These are phyloP conservation scores for Myriosclerotinia duriaeana DNA, from an alignment of 2,329 filamentous ascomycete genomes.

Conservation along the genomic window DNA sequence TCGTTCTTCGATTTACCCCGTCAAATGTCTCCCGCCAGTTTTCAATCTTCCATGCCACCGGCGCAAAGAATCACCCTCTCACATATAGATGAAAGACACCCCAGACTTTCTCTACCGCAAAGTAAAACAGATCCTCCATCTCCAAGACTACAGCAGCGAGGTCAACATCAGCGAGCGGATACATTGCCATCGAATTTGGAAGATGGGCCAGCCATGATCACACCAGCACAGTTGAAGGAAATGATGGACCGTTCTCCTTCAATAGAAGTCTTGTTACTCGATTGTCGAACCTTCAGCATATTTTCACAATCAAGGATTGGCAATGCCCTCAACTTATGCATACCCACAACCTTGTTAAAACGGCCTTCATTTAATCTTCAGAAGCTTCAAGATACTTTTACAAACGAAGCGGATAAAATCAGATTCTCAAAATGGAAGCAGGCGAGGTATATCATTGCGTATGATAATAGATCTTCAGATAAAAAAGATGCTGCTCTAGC, in stretches of 20 bases:
- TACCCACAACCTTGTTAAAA: slow-evolving; percentile 91
- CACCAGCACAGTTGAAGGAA: slow-evolving; percentile 54
- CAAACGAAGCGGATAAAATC: slow-evolving; percentile 64
- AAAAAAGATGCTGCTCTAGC: slow-evolving; percentile 78
- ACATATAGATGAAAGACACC: slow-evolving; percentile 51
- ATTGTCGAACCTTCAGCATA: slow-evolving; percentile 83
- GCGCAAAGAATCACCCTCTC: slow-evolving; percentile 34
- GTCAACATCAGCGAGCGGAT: slow-evolving; percentile 45
- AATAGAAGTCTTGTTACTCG: slow-evolving; percentile 62
- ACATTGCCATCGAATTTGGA: slow-evolving; percentile 55
- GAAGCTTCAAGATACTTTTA: slow-evolving; percentile 85
- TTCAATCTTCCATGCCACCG: slow-evolving; percentile 40
- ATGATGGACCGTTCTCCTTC: slow-evolving; percentile 49
- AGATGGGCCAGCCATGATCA: slow-evolving; percentile 52
- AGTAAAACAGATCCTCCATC: slow-evolving; percentile 47
- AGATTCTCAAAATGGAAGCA: slow-evolving; percentile 76
- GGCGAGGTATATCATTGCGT: slow-evolving; percentile 77
- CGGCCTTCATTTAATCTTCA: slow-evolving; percentile 85
- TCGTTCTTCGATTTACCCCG: slow-evolving; percentile 47
- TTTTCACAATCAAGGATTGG: slow-evolving; percentile 72
- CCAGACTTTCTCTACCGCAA: slow-evolving; percentile 54
- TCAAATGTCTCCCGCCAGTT: slow-evolving; percentile 48
- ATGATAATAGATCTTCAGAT: slow-evolving; percentile 75
- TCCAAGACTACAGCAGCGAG: slow-evolving; percentile 35
- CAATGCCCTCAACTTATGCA: slow-evolving; percentile 87